Percentiles rank a stretch among this genome's conserved stretches.
Evolutionary conservation across 2,329 filamentous ascomycete genomes (phyloP).

Genomic region (Emmonsiellopsis sp.): DNA sequence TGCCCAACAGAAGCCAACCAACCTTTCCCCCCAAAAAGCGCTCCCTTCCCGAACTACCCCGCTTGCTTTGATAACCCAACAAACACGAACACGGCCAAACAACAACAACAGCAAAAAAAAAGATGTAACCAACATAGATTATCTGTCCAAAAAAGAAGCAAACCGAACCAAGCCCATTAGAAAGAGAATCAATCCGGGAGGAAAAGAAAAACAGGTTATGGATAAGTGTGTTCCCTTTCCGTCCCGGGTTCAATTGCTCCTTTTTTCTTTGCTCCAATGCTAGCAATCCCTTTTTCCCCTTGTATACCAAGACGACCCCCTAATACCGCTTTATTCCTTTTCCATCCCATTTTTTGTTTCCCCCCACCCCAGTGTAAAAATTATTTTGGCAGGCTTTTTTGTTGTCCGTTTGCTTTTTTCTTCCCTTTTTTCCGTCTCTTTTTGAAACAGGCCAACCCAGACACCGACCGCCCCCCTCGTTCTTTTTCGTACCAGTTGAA

Average conservation of each 20-base stretch:
- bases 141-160: constrained; percentile 3
- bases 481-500: not conserved
- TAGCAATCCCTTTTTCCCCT: not conserved
- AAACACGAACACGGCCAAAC: not conserved
- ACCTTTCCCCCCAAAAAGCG: not conserved
- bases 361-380: constrained; percentile 1
- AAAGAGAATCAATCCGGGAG: not conserved
- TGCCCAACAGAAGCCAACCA: constrained; percentile 1
- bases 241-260: constrained; percentile 4
- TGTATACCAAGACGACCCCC: not conserved
- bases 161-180: constrained; percentile 2
- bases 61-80: constrained; percentile 2
- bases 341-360: constrained; percentile 6
- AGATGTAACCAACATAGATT: not conserved
- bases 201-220: no score
- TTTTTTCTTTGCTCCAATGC: constrained; percentile 1
- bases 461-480: not conserved
- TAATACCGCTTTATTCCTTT: constrained; percentile 4
- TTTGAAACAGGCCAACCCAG: constrained; percentile 11
- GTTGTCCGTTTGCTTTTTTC: constrained; percentile 5
- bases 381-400: constrained; percentile 5
- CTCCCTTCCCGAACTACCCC: not conserved
- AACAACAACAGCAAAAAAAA: not conserved
- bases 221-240: not conserved
- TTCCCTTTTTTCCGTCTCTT: constrained; percentile 6